Percentiles rank a stretch among this genome's conserved stretches.
Evolutionary conservation across 192 early-diverging fungal genomes (phyloP).

Genomic region (Gorgonomyces haynaldii): DNA sequence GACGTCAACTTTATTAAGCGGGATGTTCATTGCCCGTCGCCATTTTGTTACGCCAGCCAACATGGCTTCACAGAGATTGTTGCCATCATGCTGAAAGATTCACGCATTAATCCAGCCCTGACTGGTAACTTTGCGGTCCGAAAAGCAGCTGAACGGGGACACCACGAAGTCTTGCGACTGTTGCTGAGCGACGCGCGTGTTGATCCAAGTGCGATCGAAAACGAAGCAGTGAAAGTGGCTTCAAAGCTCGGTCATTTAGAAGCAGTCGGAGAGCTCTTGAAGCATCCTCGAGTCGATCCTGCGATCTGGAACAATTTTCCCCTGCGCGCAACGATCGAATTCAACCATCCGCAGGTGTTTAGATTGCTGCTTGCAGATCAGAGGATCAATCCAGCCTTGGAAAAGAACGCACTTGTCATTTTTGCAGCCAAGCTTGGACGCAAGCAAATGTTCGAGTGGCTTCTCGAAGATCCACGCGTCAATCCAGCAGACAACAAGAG

Average conservation of each 20-base stretch:
- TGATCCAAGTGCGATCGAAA: not conserved
- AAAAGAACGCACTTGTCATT: not conserved
- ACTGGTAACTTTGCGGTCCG: not conserved
- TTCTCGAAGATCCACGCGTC: not conserved
- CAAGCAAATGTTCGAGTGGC: not conserved
- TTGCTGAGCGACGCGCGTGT: not conserved
- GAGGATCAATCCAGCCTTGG: not conserved
- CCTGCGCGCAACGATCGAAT: not conserved
- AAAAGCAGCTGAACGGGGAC: not conserved
- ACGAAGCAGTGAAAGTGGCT: not conserved
- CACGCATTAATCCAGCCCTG: too few species aligned
- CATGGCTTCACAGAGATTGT: not conserved
- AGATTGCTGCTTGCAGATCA: not conserved
- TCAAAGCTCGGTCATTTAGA: not conserved
- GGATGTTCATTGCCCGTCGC: too few species aligned
- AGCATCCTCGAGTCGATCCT: constrained; percentile 3
- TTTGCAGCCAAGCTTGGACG: constrained; percentile 1
- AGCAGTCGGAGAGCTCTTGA: not conserved
- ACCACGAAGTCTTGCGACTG: not conserved
- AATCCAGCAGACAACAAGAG: constrained; percentile 2
- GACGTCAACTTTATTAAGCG: too few species aligned
- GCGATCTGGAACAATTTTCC: not conserved
- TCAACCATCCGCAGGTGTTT: not conserved
- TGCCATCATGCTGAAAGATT: not conserved
- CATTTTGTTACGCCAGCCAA: too few species aligned